phyloP scores from a whole-genome alignment of 768 basidiomycete species.

The Lactifluus hygrophoroides region DNA sequence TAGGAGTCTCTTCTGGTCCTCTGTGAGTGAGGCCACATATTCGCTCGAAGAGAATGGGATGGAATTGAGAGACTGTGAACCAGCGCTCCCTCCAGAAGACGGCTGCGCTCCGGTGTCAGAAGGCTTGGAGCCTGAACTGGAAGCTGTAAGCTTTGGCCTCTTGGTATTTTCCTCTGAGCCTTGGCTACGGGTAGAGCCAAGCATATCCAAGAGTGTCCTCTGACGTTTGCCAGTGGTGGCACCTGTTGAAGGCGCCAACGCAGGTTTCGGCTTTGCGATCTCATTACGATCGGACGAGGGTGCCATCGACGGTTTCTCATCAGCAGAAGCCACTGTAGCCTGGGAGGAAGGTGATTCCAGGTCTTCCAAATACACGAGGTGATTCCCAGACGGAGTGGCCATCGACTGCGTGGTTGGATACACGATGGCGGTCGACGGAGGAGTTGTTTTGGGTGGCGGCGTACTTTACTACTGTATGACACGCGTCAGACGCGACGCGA shows the following conservation, averaged over 20 bases:
- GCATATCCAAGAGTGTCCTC: constrained; percentile 59
- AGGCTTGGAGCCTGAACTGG: constrained; percentile 2
- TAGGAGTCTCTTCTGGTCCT: constrained; percentile 50
- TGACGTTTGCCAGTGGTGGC: constrained; percentile 39
- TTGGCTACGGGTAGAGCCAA: constrained; percentile 30
- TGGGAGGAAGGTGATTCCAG: constrained; percentile 20
- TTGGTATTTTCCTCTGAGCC: constrained; percentile 34
- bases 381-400: constrained; percentile 1
- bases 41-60: constrained; percentile 58
- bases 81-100: background rate
- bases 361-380: constrained; percentile 31
- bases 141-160: constrained; percentile 34
- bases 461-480: background rate
- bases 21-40: constrained; percentile 45
- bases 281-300: background rate
- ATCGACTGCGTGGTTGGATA: background rate
- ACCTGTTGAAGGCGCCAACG: background rate
- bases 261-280: constrained; percentile 2
- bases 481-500: constrained; percentile 6
- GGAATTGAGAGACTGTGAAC: constrained; percentile 40
- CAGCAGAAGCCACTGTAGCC: background rate
- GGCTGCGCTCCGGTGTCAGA: background rate
- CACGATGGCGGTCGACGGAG: background rate
- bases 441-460: background rate
- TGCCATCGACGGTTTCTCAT: background rate